Base-by-base conservation (phyloP, 2,329 filamentous ascomycete species). In the Talaromyces sp. region DNA sequence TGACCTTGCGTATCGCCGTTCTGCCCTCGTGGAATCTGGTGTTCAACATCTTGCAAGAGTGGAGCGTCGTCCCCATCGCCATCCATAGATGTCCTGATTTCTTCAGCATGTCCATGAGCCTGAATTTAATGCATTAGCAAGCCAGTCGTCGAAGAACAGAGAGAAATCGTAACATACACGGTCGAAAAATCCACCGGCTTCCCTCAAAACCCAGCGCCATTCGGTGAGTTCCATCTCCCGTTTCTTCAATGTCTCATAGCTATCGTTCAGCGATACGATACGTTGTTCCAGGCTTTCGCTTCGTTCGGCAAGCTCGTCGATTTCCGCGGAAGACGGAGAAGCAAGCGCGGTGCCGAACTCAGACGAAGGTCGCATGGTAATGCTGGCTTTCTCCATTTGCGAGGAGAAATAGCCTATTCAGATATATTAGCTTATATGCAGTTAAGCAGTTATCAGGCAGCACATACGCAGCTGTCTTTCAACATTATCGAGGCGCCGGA, bases 231-330 rank as follows among this genome's bases (percentile, higher is more conserved):
- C 94, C 60, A 96, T 90, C 79, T 97, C 94, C 59, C 93, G 87
- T 80, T 94, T 97, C 84, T 97, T 97, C 73, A 99, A 78, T 15
- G 91, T 97, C 79, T 99, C 94, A 76, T 99, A 97, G 79, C 92
- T 97, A 72, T 97, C 94, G 73, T 97, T 97, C 62, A 99, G 79
- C 65, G 92, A 93, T 59, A 86, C 87, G 64, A 99, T 85, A 62
- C 94, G 86, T 78, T 95, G 89, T 77, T 99, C 94, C 58, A 99
- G 82, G 75, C 86, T 89, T 77, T 97, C 90, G 73, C 91, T 90
- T 68, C 93, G 89, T 72, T 97, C 93, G 59, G 91, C 85, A 62
- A 99, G 85, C 74, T 97, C 92, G 70, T 99, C 94, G 63, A 99
- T 99, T 76, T 99, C 94, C 63, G 91, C 88, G 41, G 93, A 93